These are phyloP conservation scores for Ramalina peruviana DNA, from an alignment of 495 filamentous ascomycete species.

Conservation along the genomic window DNA sequence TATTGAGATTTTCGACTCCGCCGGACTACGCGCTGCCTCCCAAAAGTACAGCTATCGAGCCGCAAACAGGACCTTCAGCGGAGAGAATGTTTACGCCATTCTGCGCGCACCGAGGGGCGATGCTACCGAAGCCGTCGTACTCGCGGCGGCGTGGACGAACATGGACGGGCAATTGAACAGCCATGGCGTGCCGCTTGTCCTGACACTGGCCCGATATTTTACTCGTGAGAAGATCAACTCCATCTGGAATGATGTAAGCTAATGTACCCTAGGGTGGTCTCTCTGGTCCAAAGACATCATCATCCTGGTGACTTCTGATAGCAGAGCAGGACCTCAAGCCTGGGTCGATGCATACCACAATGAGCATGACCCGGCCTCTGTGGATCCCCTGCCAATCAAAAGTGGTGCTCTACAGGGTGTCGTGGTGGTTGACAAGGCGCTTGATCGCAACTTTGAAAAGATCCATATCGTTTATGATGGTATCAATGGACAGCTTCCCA, in stretches of 20 bases:
- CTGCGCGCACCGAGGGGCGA: slow-evolving; percentile 92
- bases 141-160: slow-evolving; percentile 81
- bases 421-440: slow-evolving; percentile 84
- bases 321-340: slow-evolving; percentile 78
- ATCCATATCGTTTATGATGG: slow-evolving; percentile 92
- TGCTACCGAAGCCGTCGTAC: slow-evolving; percentile 93
- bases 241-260: slow-evolving; percentile 9
- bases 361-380: slow-evolving; percentile 49
- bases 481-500: slow-evolving; percentile 89
- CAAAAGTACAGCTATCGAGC: slow-evolving; percentile 74
- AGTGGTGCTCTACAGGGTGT: slow-evolving; percentile 88
- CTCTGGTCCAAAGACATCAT: slow-evolving; percentile 99
- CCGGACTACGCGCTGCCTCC: slow-evolving; percentile 70
- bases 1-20: slow-evolving; percentile 55
- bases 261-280: slow-evolving; percentile 57
- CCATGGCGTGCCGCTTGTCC: slow-evolving; percentile 69
- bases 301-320: slow-evolving; percentile 77
- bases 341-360: slow-evolving; percentile 98
- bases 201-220: slow-evolving; percentile 87
- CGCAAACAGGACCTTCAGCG: slow-evolving; percentile 55
- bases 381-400: slow-evolving; percentile 75
- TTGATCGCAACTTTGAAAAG: slow-evolving; percentile 66
- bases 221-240: slow-evolving; percentile 41
- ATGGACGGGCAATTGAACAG: slow-evolving; percentile 66
- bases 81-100: slow-evolving; percentile 89